Evolutionary conservation across 257 asterid species (phyloP), one percentile per base, ranked within the genome.

Genomic region (Solanum okadae): DNA sequence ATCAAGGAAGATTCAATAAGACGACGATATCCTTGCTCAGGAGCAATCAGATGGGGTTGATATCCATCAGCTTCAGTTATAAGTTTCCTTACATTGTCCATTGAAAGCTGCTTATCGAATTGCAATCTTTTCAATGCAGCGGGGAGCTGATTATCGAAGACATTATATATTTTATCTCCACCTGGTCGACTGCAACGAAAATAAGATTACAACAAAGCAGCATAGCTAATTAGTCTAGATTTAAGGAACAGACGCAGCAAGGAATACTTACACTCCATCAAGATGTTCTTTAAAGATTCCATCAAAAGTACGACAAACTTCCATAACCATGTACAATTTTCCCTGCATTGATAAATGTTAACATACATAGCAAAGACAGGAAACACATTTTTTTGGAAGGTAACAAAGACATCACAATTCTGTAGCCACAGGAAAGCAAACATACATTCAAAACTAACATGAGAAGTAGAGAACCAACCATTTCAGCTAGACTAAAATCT

Each of bases 11-110:
- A 96, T 90, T 97, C 99, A 89, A 97, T 97, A 87, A 97, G 99
- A 83, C 98, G 98, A 35, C 99, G 98, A 89, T 97, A 97, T 87
- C 99, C 99, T 89, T 97, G 99, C 89, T 97, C 99, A 22, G 99
- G 99, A 37, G 99, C 99, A 90, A 97, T 97, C 84, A 97, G 94
- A 93, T 97, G 99, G 73, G 99, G 99, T 91, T 97, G 99, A 90
- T 96, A 97, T 65, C 99, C 99, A 94, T 97, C 99, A 90, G 99
- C 99, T 92, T 96, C 98, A 42, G 99, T 96, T 68, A 97, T 97
- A 87, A 96, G 92, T 90, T 97, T 97, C 88, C 99, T 95, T 67
- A 96, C 99, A 89, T 97, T 97, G 75, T 97, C 99, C 98, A 96
- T 96, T n/a, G 99, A 96, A 89, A 96, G 99, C 85, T 96, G 98